Conservation (phyloP, 1,284 basidiomycete species). For the Ustanciosporium gigantosporum region DNA sequence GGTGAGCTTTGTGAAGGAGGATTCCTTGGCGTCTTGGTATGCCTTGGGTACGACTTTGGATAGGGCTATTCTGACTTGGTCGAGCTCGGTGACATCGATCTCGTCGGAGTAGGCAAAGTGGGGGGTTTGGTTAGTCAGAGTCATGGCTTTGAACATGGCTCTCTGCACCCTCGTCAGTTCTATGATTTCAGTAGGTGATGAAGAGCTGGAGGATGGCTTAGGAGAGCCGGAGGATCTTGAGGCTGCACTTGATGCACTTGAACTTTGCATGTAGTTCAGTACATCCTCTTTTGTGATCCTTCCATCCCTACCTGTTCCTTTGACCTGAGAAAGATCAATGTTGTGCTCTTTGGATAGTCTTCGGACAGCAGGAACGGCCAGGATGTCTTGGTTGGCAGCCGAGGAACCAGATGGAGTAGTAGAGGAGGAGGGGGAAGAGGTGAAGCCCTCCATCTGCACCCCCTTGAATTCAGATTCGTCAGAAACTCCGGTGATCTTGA, state of each 20-base stretch:
- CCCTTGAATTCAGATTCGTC: slow-evolving; percentile 6
- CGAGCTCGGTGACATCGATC: slow-evolving; percentile 77
- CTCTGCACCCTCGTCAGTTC: slow-evolving; percentile 49
- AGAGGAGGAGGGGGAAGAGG: slow-evolving; percentile 5
- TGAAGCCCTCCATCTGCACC: slow-evolving; percentile 28
- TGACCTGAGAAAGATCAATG: slow-evolving; percentile 67
- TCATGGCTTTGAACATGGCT: slow-evolving; percentile 62
- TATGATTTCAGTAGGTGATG: slow-evolving; percentile 12
- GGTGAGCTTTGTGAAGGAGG: slow-evolving; percentile 67
- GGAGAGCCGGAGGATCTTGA: slow-evolving; percentile 1
- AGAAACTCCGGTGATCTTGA: slow-evolving; percentile 6
- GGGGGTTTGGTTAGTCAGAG: slow-evolving; percentile 65
- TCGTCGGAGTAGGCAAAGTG: slow-evolving; percentile 75
- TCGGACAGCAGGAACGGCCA: slow-evolving; percentile 76
- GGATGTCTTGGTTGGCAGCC: slow-evolving; percentile 22
- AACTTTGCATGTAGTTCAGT: slow-evolving; percentile 12
- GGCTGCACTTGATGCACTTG: neutral
- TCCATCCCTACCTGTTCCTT: slow-evolving; percentile 75
- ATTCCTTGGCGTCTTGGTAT: slow-evolving; percentile 12
- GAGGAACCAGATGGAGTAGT: neutral
- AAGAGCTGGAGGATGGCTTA: neutral
- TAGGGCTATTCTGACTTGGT: slow-evolving; percentile 72
- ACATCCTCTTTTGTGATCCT: slow-evolving; percentile 77
- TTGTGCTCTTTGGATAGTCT: slow-evolving; percentile 73
- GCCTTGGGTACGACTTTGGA: slow-evolving; percentile 71